Evolutionary conservation across 257 asterid species (phyloP).

Genomic region (Solanum pennellii): DNA sequence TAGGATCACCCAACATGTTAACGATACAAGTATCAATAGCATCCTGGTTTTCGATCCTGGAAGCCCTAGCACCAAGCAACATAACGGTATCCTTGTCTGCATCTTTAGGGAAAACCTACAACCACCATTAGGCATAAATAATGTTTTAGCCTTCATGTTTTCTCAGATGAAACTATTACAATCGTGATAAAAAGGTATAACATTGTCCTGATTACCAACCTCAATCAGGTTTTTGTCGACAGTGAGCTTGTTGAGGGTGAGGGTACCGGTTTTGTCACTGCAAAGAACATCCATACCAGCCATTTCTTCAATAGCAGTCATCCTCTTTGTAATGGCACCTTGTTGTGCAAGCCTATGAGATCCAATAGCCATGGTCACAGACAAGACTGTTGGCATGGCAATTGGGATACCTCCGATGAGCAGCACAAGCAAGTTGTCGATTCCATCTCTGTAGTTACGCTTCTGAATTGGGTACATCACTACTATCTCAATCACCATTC

Average conservation of each 20-base stretch:
- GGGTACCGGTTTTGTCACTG: slow-evolving; percentile 91
- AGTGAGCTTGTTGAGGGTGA: slow-evolving; percentile 81
- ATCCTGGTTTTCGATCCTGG: slow-evolving; percentile 77
- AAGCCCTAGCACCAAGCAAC: slow-evolving; percentile 67
- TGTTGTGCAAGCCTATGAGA: slow-evolving; percentile 81
- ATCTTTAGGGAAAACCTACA: slow-evolving; percentile 33
- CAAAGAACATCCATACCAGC: slow-evolving; percentile 95
- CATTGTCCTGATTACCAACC: slow-evolving; percentile 8
- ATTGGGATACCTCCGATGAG: slow-evolving; percentile 93
- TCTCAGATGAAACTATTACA: background rate
- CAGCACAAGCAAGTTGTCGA: slow-evolving; percentile 74
- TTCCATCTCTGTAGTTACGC: slow-evolving; percentile 66
- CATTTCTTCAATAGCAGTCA: slow-evolving; percentile 97
- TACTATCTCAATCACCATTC: slow-evolving; percentile 60
- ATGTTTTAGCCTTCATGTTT: background rate
- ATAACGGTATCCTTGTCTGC: slow-evolving; percentile 38
- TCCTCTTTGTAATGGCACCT: slow-evolving; percentile 95
- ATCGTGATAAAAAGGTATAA: background rate
- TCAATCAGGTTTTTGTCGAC: slow-evolving; percentile 65
- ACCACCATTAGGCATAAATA: background rate
- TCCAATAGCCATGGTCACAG: slow-evolving; percentile 76
- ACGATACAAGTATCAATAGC: slow-evolving; percentile 91
- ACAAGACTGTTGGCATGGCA: slow-evolving; percentile 43
- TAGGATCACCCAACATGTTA: slow-evolving; percentile 61
- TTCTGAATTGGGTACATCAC: slow-evolving; percentile 77